Percentiles rank a stretch among this genome's conserved stretches.
phyloP scores from a whole-genome alignment of 2,329 filamentous ascomycete genomes.

The Bipolaris bicolor region DNA sequence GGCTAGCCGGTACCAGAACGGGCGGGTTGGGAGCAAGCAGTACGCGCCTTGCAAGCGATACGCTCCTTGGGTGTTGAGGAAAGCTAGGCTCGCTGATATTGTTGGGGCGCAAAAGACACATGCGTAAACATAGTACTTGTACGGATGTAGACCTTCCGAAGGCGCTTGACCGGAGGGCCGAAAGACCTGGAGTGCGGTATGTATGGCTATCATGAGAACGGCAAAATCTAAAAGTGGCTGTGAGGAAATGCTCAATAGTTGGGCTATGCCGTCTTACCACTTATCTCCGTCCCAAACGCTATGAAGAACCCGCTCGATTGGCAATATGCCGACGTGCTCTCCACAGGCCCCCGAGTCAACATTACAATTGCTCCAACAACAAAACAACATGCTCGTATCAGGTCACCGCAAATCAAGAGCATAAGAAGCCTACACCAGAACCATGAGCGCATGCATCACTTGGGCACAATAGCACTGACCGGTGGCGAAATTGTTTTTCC shows the following conservation, averaged over 20 bases:
- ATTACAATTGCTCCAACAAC: conserved; percentile 68
- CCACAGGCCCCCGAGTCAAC: conserved; percentile 59
- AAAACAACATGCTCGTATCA: conserved; percentile 72
- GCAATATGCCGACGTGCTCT: conserved; percentile 64
- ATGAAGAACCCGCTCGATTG: conserved; percentile 73
- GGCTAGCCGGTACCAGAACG: conserved; percentile 71
- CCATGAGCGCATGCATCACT: neutral
- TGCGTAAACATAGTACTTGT: conserved; percentile 65
- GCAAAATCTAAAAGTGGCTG: conserved; percentile 61
- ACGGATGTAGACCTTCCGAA: conserved; percentile 71
- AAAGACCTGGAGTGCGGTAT: conserved; percentile 75
- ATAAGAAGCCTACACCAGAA: conserved; percentile 67
- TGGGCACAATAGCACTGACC: conserved; percentile 55
- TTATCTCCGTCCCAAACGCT: conserved; percentile 69
- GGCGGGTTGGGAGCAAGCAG: conserved; percentile 71
- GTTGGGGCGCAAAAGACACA: conserved; percentile 65
- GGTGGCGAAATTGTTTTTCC: conserved; percentile 75
- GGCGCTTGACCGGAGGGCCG: conserved; percentile 55
- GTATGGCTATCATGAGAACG: conserved; percentile 74
- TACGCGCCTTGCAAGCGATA: conserved; percentile 70
- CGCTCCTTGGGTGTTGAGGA: conserved; percentile 60
- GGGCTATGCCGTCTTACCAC: conserved; percentile 53
- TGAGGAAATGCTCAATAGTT: neutral
- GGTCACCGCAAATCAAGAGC: conserved; percentile 73
- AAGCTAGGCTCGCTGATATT: conserved; percentile 67